These are phyloP conservation scores for Takakia lepidozioides DNA, from an alignment of 225 moss, liverwort and hornwort species.

Conservation along the genomic window DNA sequence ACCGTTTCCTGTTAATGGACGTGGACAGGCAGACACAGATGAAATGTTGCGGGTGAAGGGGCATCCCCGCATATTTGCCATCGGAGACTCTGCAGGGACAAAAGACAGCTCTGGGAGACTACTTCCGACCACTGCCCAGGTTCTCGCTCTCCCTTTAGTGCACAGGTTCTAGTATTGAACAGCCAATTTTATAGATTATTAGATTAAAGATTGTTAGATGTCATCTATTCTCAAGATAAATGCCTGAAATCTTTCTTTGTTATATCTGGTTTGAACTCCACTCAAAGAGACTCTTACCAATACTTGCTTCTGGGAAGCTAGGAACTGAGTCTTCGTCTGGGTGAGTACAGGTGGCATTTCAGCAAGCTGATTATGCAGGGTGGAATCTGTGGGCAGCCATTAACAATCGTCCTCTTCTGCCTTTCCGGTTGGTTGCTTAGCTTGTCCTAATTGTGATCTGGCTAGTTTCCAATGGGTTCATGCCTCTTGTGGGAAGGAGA, in stretches of 20 bases:
- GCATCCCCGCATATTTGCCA: constrained; percentile 87
- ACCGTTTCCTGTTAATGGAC: constrained; percentile 78
- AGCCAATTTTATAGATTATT: no score
- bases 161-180: no score
- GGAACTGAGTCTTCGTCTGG: no score
- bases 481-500: no score
- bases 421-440: constrained; percentile 65
- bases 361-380: constrained; percentile 95
- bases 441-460: no score
- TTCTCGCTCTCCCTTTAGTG: no score
- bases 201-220: no score
- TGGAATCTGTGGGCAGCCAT: constrained; percentile 99
- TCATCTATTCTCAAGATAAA: no score
- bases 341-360: constrained; percentile 74
- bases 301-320: no score
- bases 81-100: constrained; percentile 82
- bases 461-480: not conserved
- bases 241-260: no score
- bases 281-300: no score
- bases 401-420: constrained; percentile 81
- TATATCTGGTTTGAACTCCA: no score
- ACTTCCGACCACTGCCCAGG: constrained; percentile 84
- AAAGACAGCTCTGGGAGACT: constrained; percentile 65
- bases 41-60: constrained; percentile 83
- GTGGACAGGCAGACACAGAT: constrained; percentile 93